These are phyloP conservation scores for Perilla frutescens DNA, from an alignment of 257 asterid species.

Conservation along the genomic window DNA sequence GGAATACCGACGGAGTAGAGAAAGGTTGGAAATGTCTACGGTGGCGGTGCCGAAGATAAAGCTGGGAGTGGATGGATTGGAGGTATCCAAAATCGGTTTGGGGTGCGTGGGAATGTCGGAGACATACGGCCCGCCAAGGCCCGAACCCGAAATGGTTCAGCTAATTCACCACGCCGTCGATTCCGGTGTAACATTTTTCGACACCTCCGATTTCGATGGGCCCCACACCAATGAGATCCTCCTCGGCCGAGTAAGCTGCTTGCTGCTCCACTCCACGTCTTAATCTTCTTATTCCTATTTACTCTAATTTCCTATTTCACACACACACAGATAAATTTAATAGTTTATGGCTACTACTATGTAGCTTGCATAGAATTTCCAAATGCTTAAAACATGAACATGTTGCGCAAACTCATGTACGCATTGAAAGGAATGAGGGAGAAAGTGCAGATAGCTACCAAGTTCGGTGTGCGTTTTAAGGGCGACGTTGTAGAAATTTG, in stretches of 20 bases:
- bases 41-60: conserved; percentile 38
- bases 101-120: conserved; percentile 52
- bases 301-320: background rate
- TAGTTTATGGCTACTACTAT: too few species aligned
- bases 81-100: conserved; percentile 47
- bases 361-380: too few species aligned
- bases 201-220: conserved; percentile 45
- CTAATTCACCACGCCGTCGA: conserved; percentile 40
- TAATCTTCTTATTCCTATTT: background rate
- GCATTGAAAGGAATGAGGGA: conserved; percentile 40
- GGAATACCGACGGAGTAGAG: too few species aligned
- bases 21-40: too few species aligned
- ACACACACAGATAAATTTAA: too few species aligned
- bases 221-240: conserved; percentile 45
- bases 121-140: conserved; percentile 46
- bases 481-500: too few species aligned
- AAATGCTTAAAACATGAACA: too few species aligned
- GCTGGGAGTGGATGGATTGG: conserved; percentile 48
- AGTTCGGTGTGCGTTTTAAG: too few species aligned
- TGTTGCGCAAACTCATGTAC: background rate
- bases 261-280: background rate
- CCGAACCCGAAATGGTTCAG: conserved; percentile 41
- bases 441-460: conserved; percentile 45
- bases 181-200: conserved; percentile 22
- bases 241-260: conserved; percentile 36